Evolutionary conservation across 768 basidiomycete species (phyloP).

Genomic region (Termitomyces sp.): DNA sequence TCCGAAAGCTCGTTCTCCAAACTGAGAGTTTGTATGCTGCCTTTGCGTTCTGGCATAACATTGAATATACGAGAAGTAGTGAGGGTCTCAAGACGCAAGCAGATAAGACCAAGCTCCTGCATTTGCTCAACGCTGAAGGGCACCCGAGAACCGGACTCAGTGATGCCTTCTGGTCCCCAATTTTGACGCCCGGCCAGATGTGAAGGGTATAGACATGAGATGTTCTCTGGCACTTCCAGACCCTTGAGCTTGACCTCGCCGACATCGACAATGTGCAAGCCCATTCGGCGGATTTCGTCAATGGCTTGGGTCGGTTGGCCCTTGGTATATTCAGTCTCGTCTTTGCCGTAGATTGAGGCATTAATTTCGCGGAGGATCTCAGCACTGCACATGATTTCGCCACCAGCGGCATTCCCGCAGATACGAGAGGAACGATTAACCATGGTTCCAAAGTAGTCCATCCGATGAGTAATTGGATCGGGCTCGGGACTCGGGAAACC

Average conservation of each 20-base stretch:
- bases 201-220: conserved; percentile 80
- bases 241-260: conserved; percentile 95
- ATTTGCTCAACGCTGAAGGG: conserved; percentile 72
- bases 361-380: conserved; percentile 83
- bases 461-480: conserved; percentile 86
- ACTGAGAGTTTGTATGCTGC: conserved; percentile 31
- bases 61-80: conserved; percentile 58
- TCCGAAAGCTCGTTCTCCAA: conserved; percentile 24
- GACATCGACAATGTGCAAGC: conserved; percentile 62
- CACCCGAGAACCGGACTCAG: conserved; percentile 43
- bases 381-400: conserved; percentile 88
- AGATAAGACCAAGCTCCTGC: conserved; percentile 63
- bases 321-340: conserved; percentile 56
- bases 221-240: conserved; percentile 81
- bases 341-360: conserved; percentile 51
- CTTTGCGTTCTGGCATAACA: conserved; percentile 36
- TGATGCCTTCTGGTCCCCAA: conserved; percentile 23
- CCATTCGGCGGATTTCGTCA: conserved; percentile 70
- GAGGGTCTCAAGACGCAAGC: conserved; percentile 76
- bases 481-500: conserved; percentile 85
- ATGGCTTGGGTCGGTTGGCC: conserved; percentile 54
- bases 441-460: conserved; percentile 98
- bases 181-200: conserved; percentile 68
- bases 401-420: conserved; percentile 76
- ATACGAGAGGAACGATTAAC: conserved; percentile 92